A percentile compares a stretch with the other conserved stretches of the same genome.
These are phyloP conservation scores for Candida stauntonica DNA, from an alignment of 805 yeast genomes.

Conservation along the genomic window DNA sequence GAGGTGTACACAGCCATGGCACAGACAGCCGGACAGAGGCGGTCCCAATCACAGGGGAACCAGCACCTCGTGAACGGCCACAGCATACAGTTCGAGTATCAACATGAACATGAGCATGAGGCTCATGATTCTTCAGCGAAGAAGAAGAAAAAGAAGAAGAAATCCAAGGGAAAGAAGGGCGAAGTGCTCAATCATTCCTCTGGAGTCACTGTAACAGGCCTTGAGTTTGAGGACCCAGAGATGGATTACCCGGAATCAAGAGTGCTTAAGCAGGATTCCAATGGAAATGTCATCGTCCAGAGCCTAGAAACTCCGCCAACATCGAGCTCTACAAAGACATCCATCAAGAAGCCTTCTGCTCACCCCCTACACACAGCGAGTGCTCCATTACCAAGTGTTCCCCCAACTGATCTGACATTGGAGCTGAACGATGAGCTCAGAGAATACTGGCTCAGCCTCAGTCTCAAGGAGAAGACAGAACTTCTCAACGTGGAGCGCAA, in stretches of 20 bases:
- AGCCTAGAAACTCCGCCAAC: constrained; percentile 27
- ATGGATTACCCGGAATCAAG: constrained; percentile 70
- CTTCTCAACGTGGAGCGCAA: constrained; percentile 65
- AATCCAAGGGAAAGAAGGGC: constrained; percentile 22
- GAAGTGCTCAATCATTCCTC: neutral
- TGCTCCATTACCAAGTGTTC: constrained; percentile 26
- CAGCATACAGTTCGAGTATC: constrained; percentile 31
- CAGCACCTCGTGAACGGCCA: constrained; percentile 26
- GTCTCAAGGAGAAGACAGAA: constrained; percentile 53
- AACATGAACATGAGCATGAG: neutral
- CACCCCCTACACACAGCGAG: constrained; percentile 30
- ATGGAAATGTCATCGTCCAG: constrained; percentile 76
- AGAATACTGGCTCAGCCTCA: constrained; percentile 59
- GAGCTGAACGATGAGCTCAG: constrained; percentile 27
- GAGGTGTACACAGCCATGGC: neutral
- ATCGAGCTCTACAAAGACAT: constrained; percentile 1
- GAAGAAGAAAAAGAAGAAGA: constrained; percentile 33
- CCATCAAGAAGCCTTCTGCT: constrained; percentile 25
- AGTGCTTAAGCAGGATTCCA: constrained; percentile 62
- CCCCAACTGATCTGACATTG: constrained; percentile 17
- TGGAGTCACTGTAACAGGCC: constrained; percentile 11
- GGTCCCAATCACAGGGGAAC: neutral
- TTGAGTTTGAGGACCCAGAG: constrained; percentile 46
- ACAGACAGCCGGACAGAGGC: neutral
- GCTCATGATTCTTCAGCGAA: constrained; percentile 6